Percentiles rank a stretch among this genome's conserved stretches.
These are phyloP conservation scores for Candida wancherniae DNA, from an alignment of 805 yeast genomes.

Conservation along the genomic window DNA sequence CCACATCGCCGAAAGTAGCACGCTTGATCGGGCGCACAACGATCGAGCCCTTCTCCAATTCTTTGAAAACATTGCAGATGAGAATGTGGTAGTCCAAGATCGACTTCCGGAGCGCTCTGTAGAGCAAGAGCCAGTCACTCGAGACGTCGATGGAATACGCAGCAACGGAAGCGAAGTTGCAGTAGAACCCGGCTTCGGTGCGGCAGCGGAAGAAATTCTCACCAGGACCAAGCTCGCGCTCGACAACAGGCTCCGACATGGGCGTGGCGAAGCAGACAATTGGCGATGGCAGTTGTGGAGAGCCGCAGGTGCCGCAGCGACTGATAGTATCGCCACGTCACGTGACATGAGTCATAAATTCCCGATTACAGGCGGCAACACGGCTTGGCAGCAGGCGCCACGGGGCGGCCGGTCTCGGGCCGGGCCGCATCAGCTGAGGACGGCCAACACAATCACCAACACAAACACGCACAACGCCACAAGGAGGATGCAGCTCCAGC, in stretches of 20 bases:
- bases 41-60: slow-evolving; percentile 9
- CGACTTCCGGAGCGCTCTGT: slow-evolving; percentile 26
- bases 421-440: slow-evolving; percentile 36
- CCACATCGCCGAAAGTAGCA: slow-evolving; percentile 24
- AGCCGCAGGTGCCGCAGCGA: too few species aligned
- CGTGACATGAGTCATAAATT: background rate
- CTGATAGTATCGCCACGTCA: too few species aligned
- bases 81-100: slow-evolving; percentile 33
- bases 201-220: slow-evolving; percentile 36
- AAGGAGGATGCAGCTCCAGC: slow-evolving; percentile 68
- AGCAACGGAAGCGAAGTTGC: slow-evolving; percentile 32
- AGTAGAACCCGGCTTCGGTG: slow-evolving; percentile 24
- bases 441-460: slow-evolving; percentile 53
- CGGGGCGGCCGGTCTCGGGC: background rate
- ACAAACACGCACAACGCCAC: slow-evolving; percentile 54
- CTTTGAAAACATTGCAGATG: slow-evolving; percentile 26
- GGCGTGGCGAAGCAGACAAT: too few species aligned
- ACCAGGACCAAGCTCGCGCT: slow-evolving; percentile 24
- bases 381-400: background rate
- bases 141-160: slow-evolving; percentile 23
- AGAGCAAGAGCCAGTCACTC: slow-evolving; percentile 14
- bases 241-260: slow-evolving; percentile 2
- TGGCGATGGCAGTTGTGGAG: too few species aligned
- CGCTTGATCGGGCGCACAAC: slow-evolving; percentile 22
- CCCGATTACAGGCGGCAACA: background rate